Base-by-base conservation (phyloP, 2,329 filamentous ascomycete genomes). In the Fusarium neocosmosporiellum region DNA sequence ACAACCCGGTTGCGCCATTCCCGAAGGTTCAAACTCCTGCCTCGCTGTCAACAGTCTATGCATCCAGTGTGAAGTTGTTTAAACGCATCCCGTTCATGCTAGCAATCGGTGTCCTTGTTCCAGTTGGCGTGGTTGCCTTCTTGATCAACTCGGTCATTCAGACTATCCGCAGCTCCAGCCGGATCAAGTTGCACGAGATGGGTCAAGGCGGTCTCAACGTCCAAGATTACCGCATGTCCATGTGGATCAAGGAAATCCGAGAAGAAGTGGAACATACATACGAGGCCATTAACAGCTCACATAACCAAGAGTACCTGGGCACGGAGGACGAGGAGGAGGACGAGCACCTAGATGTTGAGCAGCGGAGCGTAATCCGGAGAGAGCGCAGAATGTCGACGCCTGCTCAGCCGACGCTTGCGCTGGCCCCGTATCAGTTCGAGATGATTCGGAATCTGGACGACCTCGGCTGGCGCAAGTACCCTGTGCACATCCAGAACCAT, bases 391-490 rank as follows among this genome's bases (percentile, higher is more conserved):
- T 81, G 73, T 85, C 84, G 24, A 78, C 80, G 3, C 80, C 84
- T 1, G 83, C 87, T 5, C 88, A 89, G 71, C 93, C 93, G 1
- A 94, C 91, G 0, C 86, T 98, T 62, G 95, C 95, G 1, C 84
- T 98, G 61, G 91, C 93, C 0, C 87, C 91, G 6, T 89, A 91
- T 55, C 96, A 98, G 82, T 97, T 98, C 79, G 87, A 89, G 57
- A 98, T 98, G 89, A 93, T 98, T 70, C 87, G 92, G 33, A 89
- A 90, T 11, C 85, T 98, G 57, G 91, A 98, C 76, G 80, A 81
- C n/a, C 79, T 92, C 3, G 86, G 87, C 6, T 92, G 89, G 88
- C 85, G 86, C 55, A 93, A 92, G 80, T 91, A 89, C 72, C 89
- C 88, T 1, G 89, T 95, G 5, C 91, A 92, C 83, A 95, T 96